Percentiles rank a stretch among this genome's conserved stretches.
Conservation (phyloP, 768 basidiomycete genomes). For the Pisolithus sp. region DNA sequence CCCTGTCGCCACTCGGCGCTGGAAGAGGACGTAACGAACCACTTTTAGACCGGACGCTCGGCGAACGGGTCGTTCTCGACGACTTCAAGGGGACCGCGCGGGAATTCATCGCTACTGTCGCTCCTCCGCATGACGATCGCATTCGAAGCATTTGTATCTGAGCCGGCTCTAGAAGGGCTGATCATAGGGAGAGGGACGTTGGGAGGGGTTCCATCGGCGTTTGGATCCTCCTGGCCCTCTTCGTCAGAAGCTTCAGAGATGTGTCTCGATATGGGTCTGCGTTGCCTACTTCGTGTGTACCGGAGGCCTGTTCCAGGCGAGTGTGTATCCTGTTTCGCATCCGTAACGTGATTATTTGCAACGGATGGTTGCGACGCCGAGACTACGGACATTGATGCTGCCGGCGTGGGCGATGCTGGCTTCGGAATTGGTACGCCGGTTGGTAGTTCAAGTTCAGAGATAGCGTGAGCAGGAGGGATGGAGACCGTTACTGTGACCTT, state of each 20-base stretch:
- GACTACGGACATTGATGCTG: not conserved
- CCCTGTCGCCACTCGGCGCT: not conserved
- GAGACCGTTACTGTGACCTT: slow-evolving; percentile 12
- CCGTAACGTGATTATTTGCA: not conserved
- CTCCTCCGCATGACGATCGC: not conserved
- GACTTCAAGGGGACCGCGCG: slow-evolving; percentile 14
- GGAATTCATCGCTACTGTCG: slow-evolving; percentile 13
- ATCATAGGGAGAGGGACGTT: not conserved
- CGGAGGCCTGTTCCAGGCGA: not conserved
- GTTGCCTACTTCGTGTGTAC: slow-evolving; percentile 6
- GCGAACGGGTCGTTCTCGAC: slow-evolving; percentile 22
- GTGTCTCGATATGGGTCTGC: slow-evolving; percentile 19
- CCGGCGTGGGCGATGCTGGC: not conserved
- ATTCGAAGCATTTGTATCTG: not conserved
- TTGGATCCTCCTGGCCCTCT: slow-evolving; percentile 1
- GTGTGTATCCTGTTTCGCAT: not conserved
- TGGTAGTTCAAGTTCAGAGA: slow-evolving; percentile 22
- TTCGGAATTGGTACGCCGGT: slow-evolving; percentile 10
- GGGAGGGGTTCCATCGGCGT: not conserved
- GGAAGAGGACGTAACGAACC: slow-evolving; percentile 2
- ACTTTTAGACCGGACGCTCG: not conserved
- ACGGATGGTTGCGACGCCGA: not conserved
- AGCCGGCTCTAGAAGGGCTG: not conserved
- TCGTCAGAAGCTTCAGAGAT: slow-evolving; percentile 23
- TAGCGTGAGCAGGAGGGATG: slow-evolving; percentile 22